Evolutionary conservation across 306 rosid genomes (phyloP).

Genomic region (Macrotyloma uniflorum): DNA sequence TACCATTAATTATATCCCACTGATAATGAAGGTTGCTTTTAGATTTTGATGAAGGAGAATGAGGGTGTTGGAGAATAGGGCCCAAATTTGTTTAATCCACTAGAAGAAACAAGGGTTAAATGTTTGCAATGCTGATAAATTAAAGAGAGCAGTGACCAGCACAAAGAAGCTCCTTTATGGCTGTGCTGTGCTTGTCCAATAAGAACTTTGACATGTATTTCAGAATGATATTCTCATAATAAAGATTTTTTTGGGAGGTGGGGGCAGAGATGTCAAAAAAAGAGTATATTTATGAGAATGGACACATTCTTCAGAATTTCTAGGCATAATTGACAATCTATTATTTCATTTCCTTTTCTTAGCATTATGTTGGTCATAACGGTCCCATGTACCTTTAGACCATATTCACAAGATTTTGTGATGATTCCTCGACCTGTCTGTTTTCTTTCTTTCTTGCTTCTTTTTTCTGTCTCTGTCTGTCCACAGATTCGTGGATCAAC

Average conservation of each 20-base stretch:
- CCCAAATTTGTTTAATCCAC: conserved; percentile 12
- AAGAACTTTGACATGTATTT: background rate
- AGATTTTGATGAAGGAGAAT: conserved; percentile 8
- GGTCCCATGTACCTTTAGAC: conserved; percentile 43
- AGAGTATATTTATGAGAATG: conserved; percentile 36
- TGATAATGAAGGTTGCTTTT: too few species aligned
- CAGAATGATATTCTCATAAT: background rate
- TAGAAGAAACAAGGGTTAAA: conserved; percentile 3
- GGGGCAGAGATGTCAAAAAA: conserved; percentile 16
- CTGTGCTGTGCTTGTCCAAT: background rate
- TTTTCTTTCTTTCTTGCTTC: background rate
- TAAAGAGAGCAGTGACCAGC: conserved; percentile 17
- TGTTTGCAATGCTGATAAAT: background rate
- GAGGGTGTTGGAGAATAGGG: conserved; percentile 12
- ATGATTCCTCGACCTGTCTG: conserved; percentile 23
- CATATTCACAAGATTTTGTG: conserved; percentile 33
- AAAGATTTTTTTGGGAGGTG: conserved; percentile 2
- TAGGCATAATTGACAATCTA: conserved; percentile 34
- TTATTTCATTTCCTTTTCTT: conserved; percentile 6
- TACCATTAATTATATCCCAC: too few species aligned
- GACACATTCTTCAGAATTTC: conserved; percentile 17
- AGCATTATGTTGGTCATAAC: conserved; percentile 25
- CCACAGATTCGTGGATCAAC: background rate
- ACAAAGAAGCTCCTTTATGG: background rate
- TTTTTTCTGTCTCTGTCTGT: background rate